These are phyloP conservation scores for Stellera chamaejasme DNA, from an alignment of 345 rosid species.

Conservation along the genomic window DNA sequence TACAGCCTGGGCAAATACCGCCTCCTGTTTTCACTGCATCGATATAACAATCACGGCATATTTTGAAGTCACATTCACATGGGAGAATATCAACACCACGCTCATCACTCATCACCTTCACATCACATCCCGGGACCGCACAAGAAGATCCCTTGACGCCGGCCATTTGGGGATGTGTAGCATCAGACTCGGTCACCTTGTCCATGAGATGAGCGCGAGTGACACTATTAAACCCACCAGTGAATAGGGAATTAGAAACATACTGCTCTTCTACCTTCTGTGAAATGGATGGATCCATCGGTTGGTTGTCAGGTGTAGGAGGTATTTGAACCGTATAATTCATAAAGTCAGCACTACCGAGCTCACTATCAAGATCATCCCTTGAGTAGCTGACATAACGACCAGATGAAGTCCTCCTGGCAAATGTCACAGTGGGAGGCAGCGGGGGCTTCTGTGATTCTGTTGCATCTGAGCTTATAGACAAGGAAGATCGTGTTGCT, in stretches of 20 bases:
- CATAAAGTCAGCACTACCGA: constrained; percentile 60
- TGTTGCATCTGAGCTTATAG: constrained; percentile 48
- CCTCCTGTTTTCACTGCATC: constrained; percentile 86
- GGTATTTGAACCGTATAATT: constrained; percentile 91
- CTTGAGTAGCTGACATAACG: constrained; percentile 86
- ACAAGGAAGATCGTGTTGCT: constrained; percentile 50
- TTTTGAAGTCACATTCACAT: constrained; percentile 94
- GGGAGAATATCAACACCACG: constrained; percentile 90
- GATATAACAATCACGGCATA: constrained; percentile 84
- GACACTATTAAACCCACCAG: constrained; percentile 85
- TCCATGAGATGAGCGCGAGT: constrained; percentile 95
- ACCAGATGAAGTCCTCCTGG: constrained; percentile 73
- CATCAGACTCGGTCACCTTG: constrained; percentile 88
- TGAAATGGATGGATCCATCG: constrained; percentile 85
- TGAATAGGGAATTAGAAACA: constrained; percentile 86
- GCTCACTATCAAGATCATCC: constrained; percentile 91
- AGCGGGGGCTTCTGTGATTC: constrained; percentile 55
- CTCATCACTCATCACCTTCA: constrained; percentile 87
- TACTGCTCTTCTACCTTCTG: constrained; percentile 98
- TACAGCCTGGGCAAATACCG: constrained; percentile 90
- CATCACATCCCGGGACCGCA: constrained; percentile 88
- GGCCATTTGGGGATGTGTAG: constrained; percentile 96
- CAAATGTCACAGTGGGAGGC: constrained; percentile 64
- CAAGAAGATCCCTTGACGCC: constrained; percentile 92
- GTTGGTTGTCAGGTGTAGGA: constrained; percentile 94